Percentiles rank a stretch among this genome's conserved stretches.
phyloP scores from a whole-genome alignment of 2,329 filamentous ascomycete species.

The Talaromyces sp. region DNA sequence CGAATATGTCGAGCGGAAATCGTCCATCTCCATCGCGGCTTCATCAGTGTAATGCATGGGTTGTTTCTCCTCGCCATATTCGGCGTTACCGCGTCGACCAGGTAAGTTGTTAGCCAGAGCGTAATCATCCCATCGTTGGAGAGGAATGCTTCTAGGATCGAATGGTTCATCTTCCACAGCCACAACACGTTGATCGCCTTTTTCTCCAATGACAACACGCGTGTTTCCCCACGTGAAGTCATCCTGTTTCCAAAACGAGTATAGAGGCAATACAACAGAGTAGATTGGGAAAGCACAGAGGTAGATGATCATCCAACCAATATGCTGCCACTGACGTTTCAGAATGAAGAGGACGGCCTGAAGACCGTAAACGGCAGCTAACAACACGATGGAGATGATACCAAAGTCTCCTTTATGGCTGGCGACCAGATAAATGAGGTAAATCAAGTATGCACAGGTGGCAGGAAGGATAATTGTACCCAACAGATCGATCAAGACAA shows the following conservation, averaged over 20 bases:
- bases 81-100: constrained; percentile 73
- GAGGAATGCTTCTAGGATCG: constrained; percentile 86
- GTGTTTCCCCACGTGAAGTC: constrained; percentile 99
- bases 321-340: constrained; percentile 96
- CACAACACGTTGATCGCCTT: constrained; percentile 85
- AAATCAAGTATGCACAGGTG: constrained; percentile 81
- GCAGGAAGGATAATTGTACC: constrained; percentile 91
- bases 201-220: constrained; percentile 92
- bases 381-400: constrained; percentile 80
- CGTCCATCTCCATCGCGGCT: constrained; percentile 86
- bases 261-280: constrained; percentile 84
- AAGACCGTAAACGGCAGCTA: constrained; percentile 90
- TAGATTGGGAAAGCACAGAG: constrained; percentile 93
- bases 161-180: constrained; percentile 81
- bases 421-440: constrained; percentile 78
- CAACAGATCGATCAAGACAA: constrained; percentile 90
- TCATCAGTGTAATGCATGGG: constrained; percentile 68
- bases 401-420: constrained; percentile 73
- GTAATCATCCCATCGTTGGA: constrained; percentile 98
- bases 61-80: constrained; percentile 61
- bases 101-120: constrained; percentile 82
- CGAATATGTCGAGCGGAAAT: constrained; percentile 95
- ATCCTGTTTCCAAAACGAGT: constrained; percentile 99
- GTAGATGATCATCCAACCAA: constrained; percentile 99
- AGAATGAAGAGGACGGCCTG: constrained; percentile 95